Evolutionary conservation across 163 green algal genomes (phyloP), one percentile per base, ranked within the genome.

Genomic region (Scenedesmus sp.): DNA sequence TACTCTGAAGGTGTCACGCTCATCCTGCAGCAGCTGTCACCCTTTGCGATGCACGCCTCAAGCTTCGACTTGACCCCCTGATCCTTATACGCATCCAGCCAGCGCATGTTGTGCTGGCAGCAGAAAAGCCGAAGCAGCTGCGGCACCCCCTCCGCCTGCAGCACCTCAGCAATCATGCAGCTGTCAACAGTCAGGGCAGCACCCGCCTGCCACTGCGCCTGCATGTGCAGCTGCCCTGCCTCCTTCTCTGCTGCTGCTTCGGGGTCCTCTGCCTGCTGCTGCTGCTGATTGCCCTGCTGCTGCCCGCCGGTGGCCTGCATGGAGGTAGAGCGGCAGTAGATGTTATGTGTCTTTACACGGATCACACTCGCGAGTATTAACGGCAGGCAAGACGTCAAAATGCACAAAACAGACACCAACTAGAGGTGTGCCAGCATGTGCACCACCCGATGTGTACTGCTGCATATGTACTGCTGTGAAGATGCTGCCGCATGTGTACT

Each of bases 121-220:
- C 90, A 93, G 62, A 93, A 91, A 46, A 57, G 46, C n/a, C 18
- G n/a, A 52, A 88, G 64, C 74, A 93, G 90, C 76, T 93, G 90
- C 70, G 85, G 54, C 15, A 62, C 20, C 2, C 90, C 90, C 55
- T 93, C 90, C 55, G 86, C 73, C 6, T 57, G 20, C 60, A 93
- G 52, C 18, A 93, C 85, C 62, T 93, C 90, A 5, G 76, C 73
- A 16, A 91, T 67, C 60, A 88, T 84, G 76, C 90, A 93, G 23
- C 52, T 64, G 62, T 77, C 62, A 23, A 93, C 90, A 4, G 76
- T 87, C 77, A 93, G 62, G 26, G 85, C 76, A 77, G 56, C 82
- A 8, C 88, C 88, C 1, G 34, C 16, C 18, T 84, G 55, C 87
- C 87, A 91, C 56, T 91, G 26, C 34, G 66, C 15, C 74, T 86